Evolutionary conservation across 352 stramenopile species (phyloP).

Genomic region (Globisporangium splendens): DNA sequence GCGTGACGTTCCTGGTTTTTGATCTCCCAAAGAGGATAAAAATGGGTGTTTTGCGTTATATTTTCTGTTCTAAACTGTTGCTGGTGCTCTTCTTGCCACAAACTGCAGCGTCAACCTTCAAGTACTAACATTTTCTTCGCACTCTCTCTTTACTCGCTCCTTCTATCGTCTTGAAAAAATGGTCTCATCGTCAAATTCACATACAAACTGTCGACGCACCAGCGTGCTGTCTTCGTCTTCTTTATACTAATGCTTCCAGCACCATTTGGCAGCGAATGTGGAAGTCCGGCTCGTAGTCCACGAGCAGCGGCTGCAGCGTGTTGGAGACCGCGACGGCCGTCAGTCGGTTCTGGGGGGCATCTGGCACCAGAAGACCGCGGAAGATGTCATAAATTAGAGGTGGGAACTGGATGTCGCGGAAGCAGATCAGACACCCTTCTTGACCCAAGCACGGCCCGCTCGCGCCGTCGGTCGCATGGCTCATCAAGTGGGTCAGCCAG

Average conservation of each 20-base stretch:
- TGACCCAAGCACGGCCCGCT: conserved; percentile 41
- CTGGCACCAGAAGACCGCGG: conserved; percentile 43
- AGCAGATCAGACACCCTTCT: conserved; percentile 78
- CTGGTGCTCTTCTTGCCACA: no score
- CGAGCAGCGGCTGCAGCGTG: conserved; percentile 54
- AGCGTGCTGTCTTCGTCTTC: no score
- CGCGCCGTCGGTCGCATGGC: conserved; percentile 36
- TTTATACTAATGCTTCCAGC: conserved; percentile 33
- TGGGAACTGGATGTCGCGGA: conserved; percentile 72
- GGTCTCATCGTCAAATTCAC: no score
- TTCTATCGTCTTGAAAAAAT: no score
- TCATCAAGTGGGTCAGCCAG: conserved; percentile 65
- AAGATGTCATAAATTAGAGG: conserved; percentile 76
- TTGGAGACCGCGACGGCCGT: conserved; percentile 45
- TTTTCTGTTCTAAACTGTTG: no score
- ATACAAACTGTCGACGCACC: no score
- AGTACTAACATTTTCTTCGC: no score
- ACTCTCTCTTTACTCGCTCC: no score
- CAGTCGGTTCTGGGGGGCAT: conserved; percentile 50
- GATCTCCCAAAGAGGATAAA: no score
- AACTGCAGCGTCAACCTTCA: no score
- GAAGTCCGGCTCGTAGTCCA: conserved; percentile 62
- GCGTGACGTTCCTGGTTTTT: no score
- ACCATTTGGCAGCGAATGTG: conserved; percentile 40
- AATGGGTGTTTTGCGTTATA: no score